These are phyloP conservation scores for Ophioceras dolichostomum DNA, from an alignment of 2,329 filamentous ascomycete species.

Conservation along the genomic window DNA sequence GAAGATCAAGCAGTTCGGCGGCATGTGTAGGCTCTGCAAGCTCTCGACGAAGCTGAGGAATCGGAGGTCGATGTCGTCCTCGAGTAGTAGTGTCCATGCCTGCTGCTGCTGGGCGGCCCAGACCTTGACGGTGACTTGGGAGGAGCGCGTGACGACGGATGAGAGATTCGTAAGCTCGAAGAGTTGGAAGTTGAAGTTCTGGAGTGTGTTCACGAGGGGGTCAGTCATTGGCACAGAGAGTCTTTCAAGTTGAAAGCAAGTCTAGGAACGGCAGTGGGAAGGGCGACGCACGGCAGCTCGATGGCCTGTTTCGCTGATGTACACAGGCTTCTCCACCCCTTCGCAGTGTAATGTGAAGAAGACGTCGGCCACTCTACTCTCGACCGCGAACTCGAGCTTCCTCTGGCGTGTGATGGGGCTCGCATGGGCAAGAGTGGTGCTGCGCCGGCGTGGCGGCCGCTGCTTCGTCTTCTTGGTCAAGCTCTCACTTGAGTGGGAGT, in stretches of 20 bases:
- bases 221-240: no score
- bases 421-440: constrained; percentile 33
- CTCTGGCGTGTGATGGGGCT: constrained; percentile 50
- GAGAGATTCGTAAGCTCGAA: constrained; percentile 62
- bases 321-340: constrained; percentile 59
- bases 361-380: constrained; percentile 65
- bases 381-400: constrained; percentile 61
- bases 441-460: constrained; percentile 31
- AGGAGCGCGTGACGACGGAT: constrained; percentile 51
- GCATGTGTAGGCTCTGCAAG: constrained; percentile 59
- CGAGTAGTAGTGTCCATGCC: constrained; percentile 55
- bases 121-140: constrained; percentile 54
- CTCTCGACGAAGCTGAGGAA: constrained; percentile 68
- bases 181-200: constrained; percentile 80
- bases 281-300: constrained; percentile 63
- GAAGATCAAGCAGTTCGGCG: constrained; percentile 72
- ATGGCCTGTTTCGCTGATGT: constrained; percentile 72
- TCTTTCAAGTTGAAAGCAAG: no score
- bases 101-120: constrained; percentile 53
- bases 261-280: no score
- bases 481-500: constrained; percentile 42
- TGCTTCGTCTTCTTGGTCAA: constrained; percentile 2
- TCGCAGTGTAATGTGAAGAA: constrained; percentile 78
- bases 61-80: constrained; percentile 59
- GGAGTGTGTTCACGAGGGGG: no score